Conservation (phyloP, 2,329 filamentous ascomycete genomes). For the Hypocrella siamensis region DNA sequence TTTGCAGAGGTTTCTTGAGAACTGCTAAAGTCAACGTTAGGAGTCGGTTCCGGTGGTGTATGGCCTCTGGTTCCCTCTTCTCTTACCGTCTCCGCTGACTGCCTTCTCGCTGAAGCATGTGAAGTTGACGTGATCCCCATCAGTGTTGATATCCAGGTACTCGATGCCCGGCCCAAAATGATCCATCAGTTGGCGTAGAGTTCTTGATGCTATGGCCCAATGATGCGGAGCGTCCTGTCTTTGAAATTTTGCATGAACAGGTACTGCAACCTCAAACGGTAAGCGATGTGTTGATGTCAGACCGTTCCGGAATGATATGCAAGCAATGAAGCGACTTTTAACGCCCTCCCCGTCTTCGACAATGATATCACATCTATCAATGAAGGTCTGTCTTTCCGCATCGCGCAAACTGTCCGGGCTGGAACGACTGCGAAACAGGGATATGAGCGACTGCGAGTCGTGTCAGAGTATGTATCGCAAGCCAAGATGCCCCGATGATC, state of each 20-base stretch:
- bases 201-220: conserved; percentile 58
- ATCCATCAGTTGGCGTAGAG: conserved; percentile 60
- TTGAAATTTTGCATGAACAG: conserved; percentile 64
- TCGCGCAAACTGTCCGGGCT: conserved; percentile 40
- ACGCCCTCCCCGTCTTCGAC: conserved; percentile 56
- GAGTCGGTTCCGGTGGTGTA: neutral
- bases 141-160: conserved; percentile 62
- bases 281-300: conserved; percentile 65
- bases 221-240: conserved; percentile 47
- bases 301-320: conserved; percentile 59
- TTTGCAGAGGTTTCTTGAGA: conserved; percentile 66
- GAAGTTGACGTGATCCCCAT: conserved; percentile 59
- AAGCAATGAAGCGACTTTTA: conserved; percentile 59
- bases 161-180: conserved; percentile 71
- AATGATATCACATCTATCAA: conserved; percentile 59
- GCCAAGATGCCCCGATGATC: too few relatives aligned
- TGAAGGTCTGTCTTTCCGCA: conserved; percentile 49
- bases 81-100: conserved; percentile 38
- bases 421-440: conserved; percentile 54
- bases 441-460: conserved; percentile 46
- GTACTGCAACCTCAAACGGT: conserved; percentile 58
- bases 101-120: conserved; percentile 73
- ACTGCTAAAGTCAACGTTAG: conserved; percentile 34
- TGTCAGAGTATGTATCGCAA: too few relatives aligned
- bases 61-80: too few relatives aligned